A percentile compares a stretch with the other conserved stretches of the same genome.
Evolutionary conservation across 306 rosid genomes (phyloP).

Genomic region (Quercus gilva): DNA sequence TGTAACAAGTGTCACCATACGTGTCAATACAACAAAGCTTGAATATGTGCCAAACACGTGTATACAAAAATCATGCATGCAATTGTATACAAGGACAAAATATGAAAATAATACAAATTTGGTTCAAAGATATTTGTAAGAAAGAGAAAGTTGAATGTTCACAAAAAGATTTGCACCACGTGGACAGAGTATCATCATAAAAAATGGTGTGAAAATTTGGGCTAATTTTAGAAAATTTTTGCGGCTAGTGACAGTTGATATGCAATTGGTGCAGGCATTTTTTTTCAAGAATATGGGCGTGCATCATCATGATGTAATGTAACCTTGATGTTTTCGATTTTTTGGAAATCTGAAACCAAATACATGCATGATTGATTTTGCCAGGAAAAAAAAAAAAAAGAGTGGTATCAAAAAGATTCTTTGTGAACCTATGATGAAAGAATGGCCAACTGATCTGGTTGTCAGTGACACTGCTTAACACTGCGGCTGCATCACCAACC

Average conservation of each 20-base stretch:
- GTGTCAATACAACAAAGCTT: slow-evolving; percentile 19
- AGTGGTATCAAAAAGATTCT: slow-evolving; percentile 7
- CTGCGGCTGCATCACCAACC: not conserved
- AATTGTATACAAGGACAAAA: not conserved
- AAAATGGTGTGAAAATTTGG: not conserved
- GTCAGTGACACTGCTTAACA: not conserved
- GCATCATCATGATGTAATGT: slow-evolving; percentile 19
- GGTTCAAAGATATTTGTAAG: too few species aligned
- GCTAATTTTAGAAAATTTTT: not conserved
- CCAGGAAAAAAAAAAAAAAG: not conserved
- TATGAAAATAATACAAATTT: not conserved
- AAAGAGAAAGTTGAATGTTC: too few species aligned
- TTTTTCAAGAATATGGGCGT: not conserved
- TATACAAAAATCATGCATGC: slow-evolving; percentile 10
- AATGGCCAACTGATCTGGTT: not conserved
- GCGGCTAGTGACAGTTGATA: slow-evolving; percentile 16
- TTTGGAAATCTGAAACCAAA: slow-evolving; percentile 13
- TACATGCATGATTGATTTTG: slow-evolving; percentile 28
- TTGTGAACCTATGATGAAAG: not conserved
- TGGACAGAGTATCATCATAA: too few species aligned
- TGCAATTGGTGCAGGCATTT: slow-evolving; percentile 4
- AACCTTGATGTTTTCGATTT: slow-evolving; percentile 13
- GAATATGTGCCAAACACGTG: slow-evolving; percentile 6
- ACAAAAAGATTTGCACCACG: too few species aligned
- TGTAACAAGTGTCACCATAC: slow-evolving; percentile 15